phyloP scores from a whole-genome alignment of 2,329 filamentous ascomycete species.

The Xylaria sp. region DNA sequence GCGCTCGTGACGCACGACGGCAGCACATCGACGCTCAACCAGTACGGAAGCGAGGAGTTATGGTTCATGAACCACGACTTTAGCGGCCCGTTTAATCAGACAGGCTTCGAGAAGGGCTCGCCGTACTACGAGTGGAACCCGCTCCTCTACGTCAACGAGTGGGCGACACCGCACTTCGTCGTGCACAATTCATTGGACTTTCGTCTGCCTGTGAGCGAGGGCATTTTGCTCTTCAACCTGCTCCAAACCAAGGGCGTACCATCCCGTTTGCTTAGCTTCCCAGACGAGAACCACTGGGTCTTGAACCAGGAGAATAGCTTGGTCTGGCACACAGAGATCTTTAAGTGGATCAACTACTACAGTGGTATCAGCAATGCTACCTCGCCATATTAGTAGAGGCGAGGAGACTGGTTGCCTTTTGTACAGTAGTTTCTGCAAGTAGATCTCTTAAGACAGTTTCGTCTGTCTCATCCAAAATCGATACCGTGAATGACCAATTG shows the following conservation, averaged over 20 bases:
- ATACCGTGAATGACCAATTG: conserved; percentile 10
- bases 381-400: conserved; percentile 35
- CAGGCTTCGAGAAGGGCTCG: conserved; percentile 43
- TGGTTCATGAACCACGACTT: conserved; percentile 52
- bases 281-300: conserved; percentile 77
- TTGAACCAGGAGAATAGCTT: conserved; percentile 71
- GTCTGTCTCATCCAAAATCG: conserved; percentile 12
- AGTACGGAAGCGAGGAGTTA: conserved; percentile 44
- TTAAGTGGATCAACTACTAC: conserved; percentile 71
- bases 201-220: conserved; percentile 69
- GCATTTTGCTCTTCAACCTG: conserved; percentile 71
- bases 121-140: conserved; percentile 58
- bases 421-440: neutral
- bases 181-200: conserved; percentile 74
- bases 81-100: conserved; percentile 53
- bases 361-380: conserved; percentile 41
- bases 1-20: conserved; percentile 62
- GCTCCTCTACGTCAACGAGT: conserved; percentile 56
- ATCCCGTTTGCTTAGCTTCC: conserved; percentile 71
- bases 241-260: conserved; percentile 68
- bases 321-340: conserved; percentile 70
- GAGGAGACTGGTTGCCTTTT: neutral
- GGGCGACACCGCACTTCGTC: conserved; percentile 72
- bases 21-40: conserved; percentile 43
- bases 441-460: neutral